A percentile compares a stretch with the other conserved stretches of the same genome.
These are phyloP conservation scores for Fusarium sp. DNA, from an alignment of 2,329 filamentous ascomycete genomes.

Conservation along the genomic window DNA sequence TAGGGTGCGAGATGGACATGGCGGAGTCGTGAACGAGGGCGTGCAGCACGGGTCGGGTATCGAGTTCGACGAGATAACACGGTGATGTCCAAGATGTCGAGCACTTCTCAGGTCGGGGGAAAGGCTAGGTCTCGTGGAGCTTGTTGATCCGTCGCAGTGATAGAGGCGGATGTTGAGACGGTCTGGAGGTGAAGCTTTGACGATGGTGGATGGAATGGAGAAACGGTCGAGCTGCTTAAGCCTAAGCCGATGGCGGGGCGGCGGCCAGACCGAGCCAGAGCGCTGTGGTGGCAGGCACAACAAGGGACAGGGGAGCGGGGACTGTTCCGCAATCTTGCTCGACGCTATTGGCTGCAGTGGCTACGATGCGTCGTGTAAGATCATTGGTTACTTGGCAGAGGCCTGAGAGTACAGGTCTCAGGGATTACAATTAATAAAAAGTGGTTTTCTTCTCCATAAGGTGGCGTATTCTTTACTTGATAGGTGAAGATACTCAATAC, in stretches of 20 bases:
- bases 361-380: conserved; percentile 44
- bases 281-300: conserved; percentile 3
- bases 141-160: not conserved
- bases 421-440: too few species aligned
- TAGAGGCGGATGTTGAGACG: conserved; percentile 9
- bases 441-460: too few species aligned
- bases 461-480: too few species aligned
- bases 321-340: conserved; percentile 6
- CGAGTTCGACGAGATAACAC: not conserved
- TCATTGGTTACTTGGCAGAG: conserved; percentile 43
- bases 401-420: not conserved
- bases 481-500: too few species aligned
- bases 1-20: conserved; percentile 59
- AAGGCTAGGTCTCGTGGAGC: not conserved
- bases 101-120: not conserved
- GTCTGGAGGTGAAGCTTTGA: conserved; percentile 28
- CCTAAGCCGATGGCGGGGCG: conserved; percentile 33
- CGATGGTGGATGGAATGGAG: conserved; percentile 30
- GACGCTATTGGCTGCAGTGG: conserved; percentile 24
- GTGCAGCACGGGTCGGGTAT: too few species aligned
- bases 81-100: not conserved
- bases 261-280: not conserved
- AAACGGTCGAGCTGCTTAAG: conserved; percentile 35
- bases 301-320: not conserved
- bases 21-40: not conserved